A percentile compares a stretch with the other conserved stretches of the same genome.
These are phyloP conservation scores for Capsicum rhomboideum DNA, from an alignment of 257 asterid species.

Conservation along the genomic window DNA sequence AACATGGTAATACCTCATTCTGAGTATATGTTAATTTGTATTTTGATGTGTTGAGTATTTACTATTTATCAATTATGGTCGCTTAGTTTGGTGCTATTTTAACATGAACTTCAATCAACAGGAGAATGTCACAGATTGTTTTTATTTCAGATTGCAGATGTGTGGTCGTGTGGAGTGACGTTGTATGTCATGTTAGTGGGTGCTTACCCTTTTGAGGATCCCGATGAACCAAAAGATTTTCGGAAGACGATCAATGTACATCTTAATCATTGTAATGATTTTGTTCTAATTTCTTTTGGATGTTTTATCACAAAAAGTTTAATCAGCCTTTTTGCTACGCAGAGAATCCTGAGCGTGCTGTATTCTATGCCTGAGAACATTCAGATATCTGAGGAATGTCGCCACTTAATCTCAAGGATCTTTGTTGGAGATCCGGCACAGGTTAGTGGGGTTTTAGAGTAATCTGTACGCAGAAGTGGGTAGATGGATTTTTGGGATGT, in stretches of 20 bases:
- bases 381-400: slow-evolving; percentile 55
- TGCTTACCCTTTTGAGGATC: slow-evolving; percentile 89
- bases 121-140: not conserved
- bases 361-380: slow-evolving; percentile 55
- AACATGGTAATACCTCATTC: not conserved
- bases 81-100: not conserved
- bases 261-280: not conserved
- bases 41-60: not conserved
- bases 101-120: not conserved
- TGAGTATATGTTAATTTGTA: not conserved
- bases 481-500: not conserved
- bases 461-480: not conserved
- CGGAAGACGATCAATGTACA: slow-evolving; percentile 56
- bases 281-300: not conserved
- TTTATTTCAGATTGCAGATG: slow-evolving; percentile 74
- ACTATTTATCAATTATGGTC: not conserved
- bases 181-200: slow-evolving; percentile 85
- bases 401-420: slow-evolving; percentile 58
- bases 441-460: slow-evolving; percentile 25
- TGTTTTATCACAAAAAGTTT: not conserved
- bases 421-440: slow-evolving; percentile 60
- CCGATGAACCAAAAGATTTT: slow-evolving; percentile 71
- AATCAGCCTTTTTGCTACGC: not conserved
- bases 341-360: slow-evolving; percentile 61
- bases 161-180: slow-evolving; percentile 94